Conservation (phyloP, 2,329 filamentous ascomycete genomes). For the Phyllachora maydis region DNA sequence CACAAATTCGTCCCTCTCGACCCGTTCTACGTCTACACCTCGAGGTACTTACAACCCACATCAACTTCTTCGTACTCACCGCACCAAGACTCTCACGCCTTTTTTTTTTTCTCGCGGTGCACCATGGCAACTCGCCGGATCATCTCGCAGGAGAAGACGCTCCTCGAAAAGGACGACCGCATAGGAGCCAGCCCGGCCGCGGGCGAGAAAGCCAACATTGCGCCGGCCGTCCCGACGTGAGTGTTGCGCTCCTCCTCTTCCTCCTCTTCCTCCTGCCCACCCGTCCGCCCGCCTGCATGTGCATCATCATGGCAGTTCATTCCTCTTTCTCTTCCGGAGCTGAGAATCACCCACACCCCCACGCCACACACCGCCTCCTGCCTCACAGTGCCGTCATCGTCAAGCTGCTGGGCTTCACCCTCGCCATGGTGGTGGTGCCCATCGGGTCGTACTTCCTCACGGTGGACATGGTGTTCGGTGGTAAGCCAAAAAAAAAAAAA, state of each 20-base stretch:
- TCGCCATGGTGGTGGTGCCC: slow-evolving; percentile 76
- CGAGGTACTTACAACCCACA: too few relatives aligned
- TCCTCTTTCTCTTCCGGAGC: not conserved
- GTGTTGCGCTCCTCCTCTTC: slow-evolving; percentile 11
- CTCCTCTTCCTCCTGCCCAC: slow-evolving; percentile 1
- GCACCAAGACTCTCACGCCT: too few relatives aligned
- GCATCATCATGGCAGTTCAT: slow-evolving; percentile 1
- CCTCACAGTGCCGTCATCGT: slow-evolving; percentile 52
- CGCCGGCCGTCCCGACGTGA: slow-evolving; percentile 69
- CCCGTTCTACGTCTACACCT: too few relatives aligned
- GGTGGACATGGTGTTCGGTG: slow-evolving; percentile 55
- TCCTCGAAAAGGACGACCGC: slow-evolving; percentile 37
- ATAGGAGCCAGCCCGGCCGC: slow-evolving; percentile 16
- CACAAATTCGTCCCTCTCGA: too few relatives aligned
- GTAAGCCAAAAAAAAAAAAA: too few relatives aligned
- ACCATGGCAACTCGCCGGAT: slow-evolving; percentile 53
- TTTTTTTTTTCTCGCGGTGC: too few relatives aligned
- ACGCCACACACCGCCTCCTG: not conserved
- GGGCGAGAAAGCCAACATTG: slow-evolving; percentile 44
- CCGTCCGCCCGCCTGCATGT: not conserved
- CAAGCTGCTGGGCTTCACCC: slow-evolving; percentile 77
- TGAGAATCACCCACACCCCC: too few relatives aligned
- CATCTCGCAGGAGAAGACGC: slow-evolving; percentile 42
- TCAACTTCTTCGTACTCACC: too few relatives aligned
- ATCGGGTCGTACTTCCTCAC: slow-evolving; percentile 79